Percentiles rank a stretch among this genome's conserved stretches.
These are phyloP conservation scores for Poa pratensis DNA, from an alignment of 176 grass and related monocot species.

Conservation along the genomic window DNA sequence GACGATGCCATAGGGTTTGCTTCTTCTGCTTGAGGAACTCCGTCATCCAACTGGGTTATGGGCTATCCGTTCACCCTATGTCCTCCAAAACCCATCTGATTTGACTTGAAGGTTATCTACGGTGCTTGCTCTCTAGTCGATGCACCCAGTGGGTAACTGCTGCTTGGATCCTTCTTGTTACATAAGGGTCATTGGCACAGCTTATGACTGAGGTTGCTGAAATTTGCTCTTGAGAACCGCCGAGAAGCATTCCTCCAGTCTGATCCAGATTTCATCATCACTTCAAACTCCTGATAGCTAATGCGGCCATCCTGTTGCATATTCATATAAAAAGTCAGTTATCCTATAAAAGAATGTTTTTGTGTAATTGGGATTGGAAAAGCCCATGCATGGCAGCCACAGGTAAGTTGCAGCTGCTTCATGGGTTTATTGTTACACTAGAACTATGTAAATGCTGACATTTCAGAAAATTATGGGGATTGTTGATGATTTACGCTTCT, in stretches of 20 bases:
- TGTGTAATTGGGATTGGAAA: background rate
- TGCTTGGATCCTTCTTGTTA: slow-evolving; percentile 47
- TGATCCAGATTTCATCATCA: slow-evolving; percentile 93
- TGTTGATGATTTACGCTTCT: slow-evolving; percentile 17
- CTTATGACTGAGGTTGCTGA: slow-evolving; percentile 67
- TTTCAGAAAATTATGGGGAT: slow-evolving; percentile 27
- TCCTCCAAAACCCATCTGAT: slow-evolving; percentile 24
- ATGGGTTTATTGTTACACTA: background rate
- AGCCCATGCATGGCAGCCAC: background rate
- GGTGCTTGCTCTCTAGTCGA: slow-evolving; percentile 38
- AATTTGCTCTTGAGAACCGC: slow-evolving; percentile 60
- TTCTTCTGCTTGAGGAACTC: slow-evolving; percentile 44
- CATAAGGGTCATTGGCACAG: slow-evolving; percentile 59
- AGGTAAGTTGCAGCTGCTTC: background rate
- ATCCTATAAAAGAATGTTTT: slow-evolving; percentile 25
- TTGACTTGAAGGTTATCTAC: slow-evolving; percentile 47
- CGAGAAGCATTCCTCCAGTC: slow-evolving; percentile 85
- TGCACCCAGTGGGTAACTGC: slow-evolving; percentile 27
- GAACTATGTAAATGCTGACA: slow-evolving; percentile 4
- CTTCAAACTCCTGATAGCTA: slow-evolving; percentile 81
- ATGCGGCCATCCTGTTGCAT: slow-evolving; percentile 87
- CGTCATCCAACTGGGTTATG: slow-evolving; percentile 41
- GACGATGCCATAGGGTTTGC: slow-evolving; percentile 29
- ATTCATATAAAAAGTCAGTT: slow-evolving; percentile 44
- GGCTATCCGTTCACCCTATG: slow-evolving; percentile 23